Base-by-base conservation (phyloP, 2,329 filamentous ascomycete genomes). In the Elsinoe perseae region DNA sequence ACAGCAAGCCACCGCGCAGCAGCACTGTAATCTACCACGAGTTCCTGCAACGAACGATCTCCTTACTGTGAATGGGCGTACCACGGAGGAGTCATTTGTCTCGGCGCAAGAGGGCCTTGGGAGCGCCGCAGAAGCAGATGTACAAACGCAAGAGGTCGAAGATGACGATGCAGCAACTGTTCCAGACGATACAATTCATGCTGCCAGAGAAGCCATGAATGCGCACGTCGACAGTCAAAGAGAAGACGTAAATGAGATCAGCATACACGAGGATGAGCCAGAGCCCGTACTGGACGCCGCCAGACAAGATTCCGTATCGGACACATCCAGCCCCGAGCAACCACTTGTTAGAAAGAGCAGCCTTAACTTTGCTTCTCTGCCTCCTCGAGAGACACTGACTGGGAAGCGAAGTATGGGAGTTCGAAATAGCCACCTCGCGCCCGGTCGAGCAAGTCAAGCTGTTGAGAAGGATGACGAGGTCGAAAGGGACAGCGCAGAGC, bases 281-380 rank as follows among this genome's bases (percentile, higher is more conserved):
- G 70, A 73, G 63, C 71, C 72, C 14, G 63, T 68, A 16, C 64
- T 64, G 46, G 78, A 80, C 36, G 80, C 64, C 46, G 61, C 59
- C 9, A 59, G 60, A 12, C 34, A 56, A 20, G 75, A 77, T 59
- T 86, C 84, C 2, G 80, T 80, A 14, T 87, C 85, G 1, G 85
- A 88, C 48, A 78, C 75, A 0, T 89, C 87, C 0, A 91, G 86
- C 63, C 87, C 87, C 0, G 82, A 87, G 50, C 80, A 88, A 62
- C 86, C 86, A 1, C 77, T 88, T 27, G 80, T 95, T 62, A 85
- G 92, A 59, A 97, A 97, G 77, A 95, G 91, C 72, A 97, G 92
- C 68, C 79, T 98, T 59, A 95, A 87, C 58, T 97, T 98, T 72
- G 89, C 93, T 34, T 89, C 93, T 16, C 77, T 98, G 10, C 93